These are phyloP conservation scores for Echeveria elegans DNA, from an alignment of 164 flowering plant species.

Conservation along the genomic window DNA sequence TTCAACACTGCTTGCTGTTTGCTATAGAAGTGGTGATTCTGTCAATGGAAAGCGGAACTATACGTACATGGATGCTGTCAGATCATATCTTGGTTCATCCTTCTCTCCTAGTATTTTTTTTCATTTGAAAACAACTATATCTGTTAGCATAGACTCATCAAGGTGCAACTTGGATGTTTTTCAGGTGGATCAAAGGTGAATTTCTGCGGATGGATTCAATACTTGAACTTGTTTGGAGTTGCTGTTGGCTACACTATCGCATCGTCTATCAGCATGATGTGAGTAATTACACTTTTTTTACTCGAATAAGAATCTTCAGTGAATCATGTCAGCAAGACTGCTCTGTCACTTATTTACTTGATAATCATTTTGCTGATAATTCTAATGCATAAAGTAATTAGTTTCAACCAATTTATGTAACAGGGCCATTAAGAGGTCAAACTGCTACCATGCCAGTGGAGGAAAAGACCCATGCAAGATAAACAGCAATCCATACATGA, in stretches of 20 bases:
- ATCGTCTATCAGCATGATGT: conserved; percentile 67
- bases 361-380: too few relatives aligned
- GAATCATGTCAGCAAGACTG: not conserved
- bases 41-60: conserved; percentile 42
- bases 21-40: conserved; percentile 43
- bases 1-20: conserved; percentile 35
- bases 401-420: not conserved
- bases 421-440: conserved; percentile 51
- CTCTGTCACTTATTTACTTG: too few relatives aligned
- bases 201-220: conserved; percentile 53
- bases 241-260: conserved; percentile 77
- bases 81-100: conserved; percentile 31
- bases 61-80: conserved; percentile 48
- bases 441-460: conserved; percentile 39
- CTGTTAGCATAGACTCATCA: not conserved
- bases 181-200: conserved; percentile 50
- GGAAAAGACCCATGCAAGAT: conserved; percentile 34
- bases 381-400: too few relatives aligned
- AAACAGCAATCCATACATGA: conserved; percentile 45
- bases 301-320: not conserved
- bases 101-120: not conserved
- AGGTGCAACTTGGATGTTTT: not conserved
- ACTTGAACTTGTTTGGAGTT: conserved; percentile 60
- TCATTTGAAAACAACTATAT: not conserved
- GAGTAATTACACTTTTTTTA: conserved; percentile 12